phyloP scores from a whole-genome alignment of 768 basidiomycete species.

The Russula virescens region DNA sequence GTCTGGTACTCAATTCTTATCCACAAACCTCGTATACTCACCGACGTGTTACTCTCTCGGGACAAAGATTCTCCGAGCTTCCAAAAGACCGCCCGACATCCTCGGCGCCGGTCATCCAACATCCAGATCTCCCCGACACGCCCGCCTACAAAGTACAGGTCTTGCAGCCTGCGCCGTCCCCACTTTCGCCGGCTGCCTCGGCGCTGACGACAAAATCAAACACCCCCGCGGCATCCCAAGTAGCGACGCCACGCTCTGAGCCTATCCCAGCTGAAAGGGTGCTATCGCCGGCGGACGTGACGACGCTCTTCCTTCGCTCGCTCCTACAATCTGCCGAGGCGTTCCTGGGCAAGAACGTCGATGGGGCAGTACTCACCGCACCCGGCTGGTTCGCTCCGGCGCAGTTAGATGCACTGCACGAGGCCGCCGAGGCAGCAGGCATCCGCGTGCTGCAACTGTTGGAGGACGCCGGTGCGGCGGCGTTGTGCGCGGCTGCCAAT shows the following conservation, averaged over 20 bases:
- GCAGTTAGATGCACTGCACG: conserved; percentile 64
- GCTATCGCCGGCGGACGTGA: conserved; percentile 77
- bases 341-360: conserved; percentile 75
- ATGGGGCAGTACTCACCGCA: conserved; percentile 78
- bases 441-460: conserved; percentile 80
- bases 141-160: conserved; percentile 84
- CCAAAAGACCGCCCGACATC: conserved; percentile 43
- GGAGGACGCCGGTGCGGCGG: conserved; percentile 80
- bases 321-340: conserved; percentile 84
- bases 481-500: conserved; percentile 39
- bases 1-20: conserved; percentile 25
- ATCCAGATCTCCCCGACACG: conserved; percentile 60
- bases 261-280: conserved; percentile 62
- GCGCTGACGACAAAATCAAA: conserved; percentile 43
- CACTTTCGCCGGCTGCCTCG: conserved; percentile 42
- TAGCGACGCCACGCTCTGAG: conserved; percentile 67
- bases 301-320: conserved; percentile 78
- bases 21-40: neutral
- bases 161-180: conserved; percentile 71
- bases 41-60: neutral
- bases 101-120: conserved; percentile 72
- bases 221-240: conserved; percentile 60
- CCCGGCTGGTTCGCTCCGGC: conserved; percentile 67
- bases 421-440: conserved; percentile 75
- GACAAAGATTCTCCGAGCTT: conserved; percentile 66